Percentiles rank a stretch among this genome's conserved stretches.
Evolutionary conservation across 768 basidiomycete genomes (phyloP).

Genomic region (Agaricus subrufescens): DNA sequence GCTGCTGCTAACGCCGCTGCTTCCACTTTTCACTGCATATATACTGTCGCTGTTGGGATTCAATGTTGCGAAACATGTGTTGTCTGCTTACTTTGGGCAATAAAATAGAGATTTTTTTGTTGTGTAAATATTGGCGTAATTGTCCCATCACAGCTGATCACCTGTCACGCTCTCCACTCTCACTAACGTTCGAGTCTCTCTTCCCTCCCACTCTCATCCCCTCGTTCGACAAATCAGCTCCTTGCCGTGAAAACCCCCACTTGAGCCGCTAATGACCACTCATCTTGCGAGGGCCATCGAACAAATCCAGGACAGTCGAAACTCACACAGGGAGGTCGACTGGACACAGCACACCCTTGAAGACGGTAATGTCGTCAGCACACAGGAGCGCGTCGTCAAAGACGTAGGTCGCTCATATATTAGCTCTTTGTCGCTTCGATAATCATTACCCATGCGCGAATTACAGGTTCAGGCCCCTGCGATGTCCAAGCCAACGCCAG

Average conservation of each 20-base stretch:
- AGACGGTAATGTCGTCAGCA: constrained; percentile 87
- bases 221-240: constrained; percentile 6
- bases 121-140: constrained; percentile 8
- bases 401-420: constrained; percentile 54
- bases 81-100: constrained; percentile 65
- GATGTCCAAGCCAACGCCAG: constrained; percentile 85
- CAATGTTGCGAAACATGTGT: constrained; percentile 82
- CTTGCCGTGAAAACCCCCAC: constrained; percentile 5
- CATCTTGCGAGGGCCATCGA: constrained; percentile 67
- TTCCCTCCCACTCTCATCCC: constrained; percentile 9
- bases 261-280: constrained; percentile 33
- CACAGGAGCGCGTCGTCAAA: constrained; percentile 93
- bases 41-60: constrained; percentile 85
- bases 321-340: constrained; percentile 62
- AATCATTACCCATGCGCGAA: constrained; percentile 1
- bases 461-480: constrained; percentile 95
- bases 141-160: constrained; percentile 7
- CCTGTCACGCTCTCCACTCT: constrained; percentile 7
- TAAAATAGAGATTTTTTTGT: constrained; percentile 6
- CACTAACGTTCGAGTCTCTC: not conserved
- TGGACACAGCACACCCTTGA: constrained; percentile 91
- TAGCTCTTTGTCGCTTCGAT: not conserved
- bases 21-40: constrained; percentile 84
- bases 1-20: constrained; percentile 83
- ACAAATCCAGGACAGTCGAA: constrained; percentile 51